Conservation (phyloP, 1,284 basidiomycete genomes). For the Schizopora paradoxa region DNA sequence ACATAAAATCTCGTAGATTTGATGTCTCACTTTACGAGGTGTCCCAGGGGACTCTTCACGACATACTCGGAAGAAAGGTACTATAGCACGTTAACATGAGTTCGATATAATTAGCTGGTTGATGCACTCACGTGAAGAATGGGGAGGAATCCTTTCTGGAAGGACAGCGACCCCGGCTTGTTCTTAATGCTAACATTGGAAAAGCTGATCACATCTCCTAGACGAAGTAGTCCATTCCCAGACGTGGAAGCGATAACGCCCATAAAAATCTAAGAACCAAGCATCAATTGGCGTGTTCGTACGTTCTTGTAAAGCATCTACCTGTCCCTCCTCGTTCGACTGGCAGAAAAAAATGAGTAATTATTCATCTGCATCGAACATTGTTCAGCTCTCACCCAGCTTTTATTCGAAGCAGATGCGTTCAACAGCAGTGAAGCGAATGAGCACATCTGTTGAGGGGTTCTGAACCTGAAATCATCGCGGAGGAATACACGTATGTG, state of each 20-base stretch:
- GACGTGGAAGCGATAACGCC: constrained; percentile 34
- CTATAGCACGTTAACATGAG: constrained; percentile 28
- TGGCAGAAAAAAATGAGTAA: constrained; percentile 22
- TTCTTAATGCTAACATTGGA: constrained; percentile 36
- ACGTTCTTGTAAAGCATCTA: constrained; percentile 23
- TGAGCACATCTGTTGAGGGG: constrained; percentile 37
- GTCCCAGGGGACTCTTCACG: constrained; percentile 51
- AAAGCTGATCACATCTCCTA: constrained; percentile 49
- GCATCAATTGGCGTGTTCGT: constrained; percentile 7
- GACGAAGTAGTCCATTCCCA: constrained; percentile 47
- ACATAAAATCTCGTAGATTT: background rate
- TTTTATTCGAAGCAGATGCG: constrained; percentile 39
- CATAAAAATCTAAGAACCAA: constrained; percentile 35
- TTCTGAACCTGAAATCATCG: constrained; percentile 41
- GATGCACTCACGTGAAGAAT: constrained; percentile 44
- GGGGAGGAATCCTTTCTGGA: constrained; percentile 54
- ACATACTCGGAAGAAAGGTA: constrained; percentile 61
- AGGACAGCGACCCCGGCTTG: constrained; percentile 40
- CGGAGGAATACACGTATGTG: constrained; percentile 39
- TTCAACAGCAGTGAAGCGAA: constrained; percentile 46
- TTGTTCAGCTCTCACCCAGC: constrained; percentile 41
- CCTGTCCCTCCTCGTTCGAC: constrained; percentile 51
- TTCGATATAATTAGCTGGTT: background rate
- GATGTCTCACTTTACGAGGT: constrained; percentile 47
- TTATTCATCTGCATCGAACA: background rate